Base-by-base conservation (phyloP, 495 filamentous ascomycete genomes). In the Talaromyces wortmannii region DNA sequence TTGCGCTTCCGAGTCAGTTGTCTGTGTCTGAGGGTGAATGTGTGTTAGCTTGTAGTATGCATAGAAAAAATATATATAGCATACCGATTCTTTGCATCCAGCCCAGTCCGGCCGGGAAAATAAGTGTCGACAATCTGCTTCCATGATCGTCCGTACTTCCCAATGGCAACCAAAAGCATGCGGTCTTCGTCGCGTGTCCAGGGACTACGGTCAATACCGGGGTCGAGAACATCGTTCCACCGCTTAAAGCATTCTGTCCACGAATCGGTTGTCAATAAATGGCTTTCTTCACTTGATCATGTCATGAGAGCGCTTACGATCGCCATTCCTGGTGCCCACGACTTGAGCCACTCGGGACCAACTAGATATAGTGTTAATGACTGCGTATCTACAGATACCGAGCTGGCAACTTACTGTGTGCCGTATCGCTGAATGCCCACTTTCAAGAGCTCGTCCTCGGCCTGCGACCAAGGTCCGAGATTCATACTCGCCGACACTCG, bases 371-470 rank as follows among this genome's bases (percentile, higher is more conserved):
- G 8, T 8, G 2, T 56, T 30, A 46, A 18, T 50, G 8, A 32
- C 10, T 6, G 33, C 11, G 18, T 32, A 40, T 50, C 1, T n/a
- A 46, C 44, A 15, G 7, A 13, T n/a, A n/a, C 7, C 7, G 30
- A 12, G 4, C 15, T 29, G 15, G 10, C 12, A 1, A 52, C 52
- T 55, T 55, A 59, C 58, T 56, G 54, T 16, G 52, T 59, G 18
- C 65, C 62, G 42, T 57, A 15, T 17, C 48, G 53, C 43, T 45
- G 44, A 18, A 62, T 58, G 17, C 65, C 66, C 18, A 60, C 49
- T 31, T 45, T 56, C n/a, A 67, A 50, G 31, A 48, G 40, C 44
- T 67, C 60, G 42, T 69, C 66, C 50, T 69, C 66, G 11, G 31
- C 32, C 16, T 52, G 42, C 10, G 56, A 50, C 66, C 66, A 69